These are phyloP conservation scores for Coemansia sp. DNA, from an alignment of 192 early-diverging fungal genomes.

Conservation along the genomic window DNA sequence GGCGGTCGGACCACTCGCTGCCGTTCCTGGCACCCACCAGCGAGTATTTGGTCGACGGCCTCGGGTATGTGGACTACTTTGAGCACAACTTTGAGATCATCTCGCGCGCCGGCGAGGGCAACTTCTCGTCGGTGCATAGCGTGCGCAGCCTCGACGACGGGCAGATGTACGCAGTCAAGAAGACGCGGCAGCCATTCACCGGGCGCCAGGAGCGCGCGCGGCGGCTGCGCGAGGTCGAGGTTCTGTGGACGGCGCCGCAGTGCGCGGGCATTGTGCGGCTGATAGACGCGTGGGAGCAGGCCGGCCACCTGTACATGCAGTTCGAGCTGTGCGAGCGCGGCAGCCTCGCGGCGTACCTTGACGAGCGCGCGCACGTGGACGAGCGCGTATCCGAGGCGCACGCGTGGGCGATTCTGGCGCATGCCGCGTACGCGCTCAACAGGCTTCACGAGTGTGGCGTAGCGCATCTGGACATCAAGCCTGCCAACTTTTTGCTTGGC, in stretches of 20 bases:
- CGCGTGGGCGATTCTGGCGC: constrained; percentile 70
- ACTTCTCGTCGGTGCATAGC: constrained; percentile 81
- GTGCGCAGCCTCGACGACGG: constrained; percentile 67
- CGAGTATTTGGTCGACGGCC: constrained; percentile 40
- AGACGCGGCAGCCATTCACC: constrained; percentile 66
- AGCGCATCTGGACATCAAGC: constrained; percentile 92
- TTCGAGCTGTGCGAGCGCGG: constrained; percentile 86
- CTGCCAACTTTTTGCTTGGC: constrained; percentile 80
- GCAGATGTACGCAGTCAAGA: constrained; percentile 81
- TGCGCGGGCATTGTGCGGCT: constrained; percentile 70
- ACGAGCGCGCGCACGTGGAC: constrained; percentile 51
- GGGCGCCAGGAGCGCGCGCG: constrained; percentile 70
- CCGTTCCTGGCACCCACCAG: constrained; percentile 38
- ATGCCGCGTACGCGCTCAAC: constrained; percentile 60
- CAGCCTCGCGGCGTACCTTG: constrained; percentile 58
- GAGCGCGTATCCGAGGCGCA: constrained; percentile 61
- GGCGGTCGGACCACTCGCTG: constrained; percentile 21
- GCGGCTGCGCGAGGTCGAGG: constrained; percentile 80
- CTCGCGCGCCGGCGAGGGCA: constrained; percentile 71
- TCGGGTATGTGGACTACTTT: constrained; percentile 65
- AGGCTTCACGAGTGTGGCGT: constrained; percentile 72
- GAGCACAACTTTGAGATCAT: constrained; percentile 70
- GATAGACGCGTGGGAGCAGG: constrained; percentile 89
- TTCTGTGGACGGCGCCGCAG: constrained; percentile 69
- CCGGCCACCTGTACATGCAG: constrained; percentile 84